These are phyloP conservation scores for Clitoria ternatea DNA, from an alignment of 306 rosid genomes.

Conservation along the genomic window DNA sequence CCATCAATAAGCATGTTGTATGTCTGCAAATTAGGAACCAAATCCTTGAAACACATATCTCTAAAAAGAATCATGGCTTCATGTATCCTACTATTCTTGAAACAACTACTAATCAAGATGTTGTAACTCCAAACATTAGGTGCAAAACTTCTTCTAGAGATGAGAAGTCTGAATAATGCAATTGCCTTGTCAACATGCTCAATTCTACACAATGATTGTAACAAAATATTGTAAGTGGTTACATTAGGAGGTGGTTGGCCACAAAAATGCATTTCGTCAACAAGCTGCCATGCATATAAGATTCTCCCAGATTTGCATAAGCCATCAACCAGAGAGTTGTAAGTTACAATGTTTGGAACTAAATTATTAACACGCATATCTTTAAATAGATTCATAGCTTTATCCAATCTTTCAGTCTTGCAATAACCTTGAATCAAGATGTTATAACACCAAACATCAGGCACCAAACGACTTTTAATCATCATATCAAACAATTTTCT, in stretches of 20 bases:
- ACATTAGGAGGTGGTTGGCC: conserved; percentile 4
- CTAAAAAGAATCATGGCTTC: conserved; percentile 1
- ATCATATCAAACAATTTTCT: conserved; percentile 11
- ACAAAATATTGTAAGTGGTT: conserved; percentile 14
- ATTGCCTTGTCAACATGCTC: not conserved
- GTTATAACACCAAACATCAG: conserved; percentile 21
- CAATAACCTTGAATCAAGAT: conserved; percentile 16
- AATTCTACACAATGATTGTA: not conserved
- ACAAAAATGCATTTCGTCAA: not conserved
- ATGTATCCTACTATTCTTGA: not conserved
- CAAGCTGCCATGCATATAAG: not conserved
- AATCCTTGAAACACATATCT: not conserved
- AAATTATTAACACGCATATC: not conserved
- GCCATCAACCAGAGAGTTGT: not conserved
- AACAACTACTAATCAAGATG: conserved; percentile 10
- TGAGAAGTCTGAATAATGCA: not conserved
- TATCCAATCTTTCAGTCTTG: not conserved
- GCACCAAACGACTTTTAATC: conserved; percentile 15
- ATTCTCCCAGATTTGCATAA: conserved; percentile 6
- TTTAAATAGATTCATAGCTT: not conserved
- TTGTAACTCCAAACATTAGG: conserved; percentile 15
- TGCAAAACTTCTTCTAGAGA: not conserved
- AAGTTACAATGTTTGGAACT: conserved; percentile 8
- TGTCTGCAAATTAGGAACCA: not conserved
- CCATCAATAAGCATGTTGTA: conserved; percentile 10